These are phyloP conservation scores for Penicillium canescens DNA, from an alignment of 495 filamentous ascomycete genomes.

Conservation along the genomic window DNA sequence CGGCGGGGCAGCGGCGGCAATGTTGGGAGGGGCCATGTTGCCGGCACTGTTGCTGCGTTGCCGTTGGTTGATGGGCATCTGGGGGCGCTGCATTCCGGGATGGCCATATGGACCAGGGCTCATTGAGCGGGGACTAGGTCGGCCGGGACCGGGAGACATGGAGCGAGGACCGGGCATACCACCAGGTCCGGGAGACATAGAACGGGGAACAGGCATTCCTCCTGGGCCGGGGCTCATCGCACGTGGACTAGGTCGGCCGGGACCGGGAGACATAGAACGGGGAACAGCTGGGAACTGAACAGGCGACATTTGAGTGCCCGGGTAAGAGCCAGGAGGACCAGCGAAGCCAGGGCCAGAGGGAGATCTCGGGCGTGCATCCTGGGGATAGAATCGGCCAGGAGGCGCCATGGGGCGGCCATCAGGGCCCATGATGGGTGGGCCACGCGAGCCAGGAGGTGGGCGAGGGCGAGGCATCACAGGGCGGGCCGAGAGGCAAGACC, in stretches of 20 bases:
- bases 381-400: conserved; percentile 40
- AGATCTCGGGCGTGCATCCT: conserved; percentile 40
- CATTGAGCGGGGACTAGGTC: conserved; percentile 41
- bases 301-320: conserved; percentile 22
- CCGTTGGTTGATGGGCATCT: conserved; percentile 41
- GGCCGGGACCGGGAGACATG: conserved; percentile 14
- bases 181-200: conserved; percentile 29
- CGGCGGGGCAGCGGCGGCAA: conserved; percentile 47
- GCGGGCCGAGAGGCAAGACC: conserved; percentile 88
- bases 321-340: conserved; percentile 35
- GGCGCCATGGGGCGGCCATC: conserved; percentile 46
- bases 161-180: conserved; percentile 44
- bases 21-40: conserved; percentile 41
- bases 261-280: conserved; percentile 38
- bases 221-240: conserved; percentile 12
- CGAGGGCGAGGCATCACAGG: conserved; percentile 84
- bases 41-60: conserved; percentile 54
- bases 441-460: conserved; percentile 52
- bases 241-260: conserved; percentile 5
- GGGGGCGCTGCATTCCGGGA: conserved; percentile 45
- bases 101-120: conserved; percentile 53
- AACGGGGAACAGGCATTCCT: conserved; percentile 20
- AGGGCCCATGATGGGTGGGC: conserved; percentile 52
- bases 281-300: conserved; percentile 14
- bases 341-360: conserved; percentile 29